These are phyloP conservation scores for Ogataea siamensis DNA, from an alignment of 805 yeast genomes.

Conservation along the genomic window DNA sequence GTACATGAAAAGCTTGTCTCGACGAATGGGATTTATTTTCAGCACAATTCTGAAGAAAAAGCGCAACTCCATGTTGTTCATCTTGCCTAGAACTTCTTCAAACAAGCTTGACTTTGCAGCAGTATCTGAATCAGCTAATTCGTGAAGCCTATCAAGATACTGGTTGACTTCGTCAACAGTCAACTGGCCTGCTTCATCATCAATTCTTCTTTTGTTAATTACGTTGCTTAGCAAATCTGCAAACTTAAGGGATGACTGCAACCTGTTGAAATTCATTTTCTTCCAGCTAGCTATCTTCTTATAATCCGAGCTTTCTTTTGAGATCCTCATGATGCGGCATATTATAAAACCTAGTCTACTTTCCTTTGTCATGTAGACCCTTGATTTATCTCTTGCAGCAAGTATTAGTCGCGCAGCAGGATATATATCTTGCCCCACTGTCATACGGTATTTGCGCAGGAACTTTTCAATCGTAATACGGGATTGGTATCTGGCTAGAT, in stretches of 20 bases:
- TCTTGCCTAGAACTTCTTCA: constrained; percentile 46
- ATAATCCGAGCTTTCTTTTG: constrained; percentile 62
- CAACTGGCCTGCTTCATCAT: constrained; percentile 34
- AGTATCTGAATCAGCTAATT: constrained; percentile 13
- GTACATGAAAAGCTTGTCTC: constrained; percentile 55
- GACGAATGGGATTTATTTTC: constrained; percentile 56
- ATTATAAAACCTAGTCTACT: constrained; percentile 51
- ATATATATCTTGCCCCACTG: constrained; percentile 61
- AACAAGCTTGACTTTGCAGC: constrained; percentile 7
- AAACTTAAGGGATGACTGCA: constrained; percentile 41
- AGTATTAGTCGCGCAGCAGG: constrained; percentile 63
- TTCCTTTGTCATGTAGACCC: constrained; percentile 62
- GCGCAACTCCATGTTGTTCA: constrained; percentile 37
- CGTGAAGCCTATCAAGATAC: constrained; percentile 44
- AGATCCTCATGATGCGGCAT: constrained; percentile 52
- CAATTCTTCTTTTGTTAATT: constrained; percentile 48
- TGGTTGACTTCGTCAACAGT: constrained; percentile 51
- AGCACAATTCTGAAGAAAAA: constrained; percentile 70
- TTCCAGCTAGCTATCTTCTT: constrained; percentile 48
- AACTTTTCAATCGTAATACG: constrained; percentile 35
- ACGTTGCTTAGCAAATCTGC: constrained; percentile 49
- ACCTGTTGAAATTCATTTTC: constrained; percentile 35
- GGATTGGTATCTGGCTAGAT: constrained; percentile 13
- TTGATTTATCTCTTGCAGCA: constrained; percentile 58
- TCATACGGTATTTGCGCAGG: constrained; percentile 47